Evolutionary conservation across 2,329 filamentous ascomycete genomes (phyloP).

Genomic region (Emericellopsis atlantica): DNA sequence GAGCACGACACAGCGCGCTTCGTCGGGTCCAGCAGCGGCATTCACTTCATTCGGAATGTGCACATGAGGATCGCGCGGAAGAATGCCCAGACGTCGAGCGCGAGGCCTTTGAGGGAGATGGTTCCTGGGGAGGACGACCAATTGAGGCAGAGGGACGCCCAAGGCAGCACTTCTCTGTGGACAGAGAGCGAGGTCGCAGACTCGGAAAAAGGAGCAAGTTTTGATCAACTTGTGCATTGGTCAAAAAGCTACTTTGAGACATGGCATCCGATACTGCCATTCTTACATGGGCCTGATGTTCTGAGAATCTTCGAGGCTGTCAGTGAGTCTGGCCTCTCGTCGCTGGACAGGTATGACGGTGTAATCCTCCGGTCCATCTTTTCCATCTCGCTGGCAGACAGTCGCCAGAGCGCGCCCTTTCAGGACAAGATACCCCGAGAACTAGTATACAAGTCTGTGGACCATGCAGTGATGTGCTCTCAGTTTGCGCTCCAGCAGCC

Average conservation of each 20-base stretch:
- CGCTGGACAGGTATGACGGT: slow-evolving; percentile 19
- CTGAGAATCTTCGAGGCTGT: slow-evolving; percentile 30
- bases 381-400: slow-evolving; percentile 40
- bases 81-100: neutral
- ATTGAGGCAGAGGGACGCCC: slow-evolving; percentile 16
- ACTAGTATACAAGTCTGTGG: slow-evolving; percentile 33
- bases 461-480: slow-evolving; percentile 35
- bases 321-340: slow-evolving; percentile 16
- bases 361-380: slow-evolving; percentile 34
- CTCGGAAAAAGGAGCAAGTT: slow-evolving; percentile 13
- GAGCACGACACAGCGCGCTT: slow-evolving; percentile 36
- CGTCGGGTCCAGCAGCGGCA: slow-evolving; percentile 43
- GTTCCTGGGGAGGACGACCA: slow-evolving; percentile 47
- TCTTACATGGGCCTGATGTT: slow-evolving; percentile 39
- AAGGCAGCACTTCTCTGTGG: slow-evolving; percentile 17
- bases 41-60: slow-evolving; percentile 45
- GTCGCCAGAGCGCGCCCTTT: slow-evolving; percentile 23
- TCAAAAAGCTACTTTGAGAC: slow-evolving; percentile 40
- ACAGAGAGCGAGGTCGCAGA: slow-evolving; percentile 18
- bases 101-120: slow-evolving; percentile 13
- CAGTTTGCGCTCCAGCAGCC: slow-evolving; percentile 31
- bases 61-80: slow-evolving; percentile 29
- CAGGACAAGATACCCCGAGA: slow-evolving; percentile 8
- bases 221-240: slow-evolving; percentile 36
- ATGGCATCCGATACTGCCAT: slow-evolving; percentile 45